Base-by-base conservation (phyloP, 192 early-diverging fungal genomes). In the Gryganskiella cystojenkinii region DNA sequence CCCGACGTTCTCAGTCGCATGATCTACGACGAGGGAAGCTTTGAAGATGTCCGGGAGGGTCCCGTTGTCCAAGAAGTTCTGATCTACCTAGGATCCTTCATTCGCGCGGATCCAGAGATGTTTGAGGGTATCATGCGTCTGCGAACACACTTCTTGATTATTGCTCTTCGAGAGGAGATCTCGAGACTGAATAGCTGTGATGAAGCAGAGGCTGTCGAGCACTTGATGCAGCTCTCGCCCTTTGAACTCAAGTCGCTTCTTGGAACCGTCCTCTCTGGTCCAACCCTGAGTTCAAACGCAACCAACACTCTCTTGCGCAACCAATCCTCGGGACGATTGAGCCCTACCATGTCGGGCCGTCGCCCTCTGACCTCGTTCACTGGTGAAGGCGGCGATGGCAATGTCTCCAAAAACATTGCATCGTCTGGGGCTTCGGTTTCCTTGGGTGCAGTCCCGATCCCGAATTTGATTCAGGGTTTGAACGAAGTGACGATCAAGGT, bases 141-240 rank as follows among this genome's bases (percentile, higher is more conserved):
- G 9, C 86, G 93, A 27, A 92, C 89, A 0, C 92, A 94, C 67
- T 90, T 87, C 60, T 87, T 95, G 53, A 88, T 95, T 34, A 90
- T 94, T 82, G 93, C 93, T 6, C 83, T 95, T 64, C 81, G 93
- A 30, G 93, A 95, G 62, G 93, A 95, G 79, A 90, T 95, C 37
- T 86, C 88, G 20, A 81, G 90, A 7, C 80, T 92, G 64, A 84
- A 87, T 43, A 80, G 85, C 17, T 92, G 89, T 56, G 85, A 90
- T 65, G 92, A 94, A 65, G 89, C 89, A 34, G 89, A 90, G 45
- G 93, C 92, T 13, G 75, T 93, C 43, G 92, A 94, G 50, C 81
- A 88, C 25, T 68, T 95, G 53, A 90, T 95, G 91, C 86, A 92
- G 64, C 71, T 92, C n/a, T 91, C 89, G 40, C 93, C 93, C 1